Base-by-base conservation (phyloP, 345 rosid species). In the Syzygium jambos region DNA sequence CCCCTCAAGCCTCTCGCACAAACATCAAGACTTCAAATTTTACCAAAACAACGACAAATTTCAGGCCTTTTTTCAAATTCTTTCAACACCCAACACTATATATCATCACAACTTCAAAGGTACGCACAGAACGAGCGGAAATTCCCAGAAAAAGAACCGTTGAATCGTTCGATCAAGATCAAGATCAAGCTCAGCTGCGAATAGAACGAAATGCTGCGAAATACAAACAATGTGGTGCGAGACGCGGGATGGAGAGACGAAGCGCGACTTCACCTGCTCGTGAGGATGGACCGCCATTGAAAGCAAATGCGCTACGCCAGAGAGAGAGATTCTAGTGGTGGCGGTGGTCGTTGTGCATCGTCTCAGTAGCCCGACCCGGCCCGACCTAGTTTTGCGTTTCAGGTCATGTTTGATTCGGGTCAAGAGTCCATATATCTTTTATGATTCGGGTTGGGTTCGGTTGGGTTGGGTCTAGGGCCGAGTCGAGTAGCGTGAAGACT, bases 261-360 rank as follows among this genome's bases (percentile, higher is more conserved):
- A 38, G 82, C 27, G 49, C 82, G 27, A 73, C 87, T 41, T 88
- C 59, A 91, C 93, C 94, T 88, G 84, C 4, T 88, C 86, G 63
- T 38, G 84, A 61, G 87, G 85, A 85, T 84, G 82, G 52, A 90
- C 85, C 29, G 90, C 90, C 92, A 88, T 90, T 89, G 88, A 43
- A 43, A 43, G 46, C 46, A 43, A 43, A 43, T 43, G 46, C 46
- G 46, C 46, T 43, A 7, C 46, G 46, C 46, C 46, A 43, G 7
- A 43, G 7, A 43, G 46, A 43, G 46, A 43, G 46, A 43, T n/a
- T n/a, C n/a, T n/a, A n/a, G n/a, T n/a, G n/a, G n/a, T n/a, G n/a
- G n/a, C n/a, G n/a, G n/a, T n/a, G n/a, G n/a, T n/a, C n/a, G n/a
- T n/a, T n/a, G n/a, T n/a, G n/a, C n/a, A n/a, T n/a, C n/a, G n/a